Conservation (phyloP, 305 asterid species). For the Ilex paraguariensis region DNA sequence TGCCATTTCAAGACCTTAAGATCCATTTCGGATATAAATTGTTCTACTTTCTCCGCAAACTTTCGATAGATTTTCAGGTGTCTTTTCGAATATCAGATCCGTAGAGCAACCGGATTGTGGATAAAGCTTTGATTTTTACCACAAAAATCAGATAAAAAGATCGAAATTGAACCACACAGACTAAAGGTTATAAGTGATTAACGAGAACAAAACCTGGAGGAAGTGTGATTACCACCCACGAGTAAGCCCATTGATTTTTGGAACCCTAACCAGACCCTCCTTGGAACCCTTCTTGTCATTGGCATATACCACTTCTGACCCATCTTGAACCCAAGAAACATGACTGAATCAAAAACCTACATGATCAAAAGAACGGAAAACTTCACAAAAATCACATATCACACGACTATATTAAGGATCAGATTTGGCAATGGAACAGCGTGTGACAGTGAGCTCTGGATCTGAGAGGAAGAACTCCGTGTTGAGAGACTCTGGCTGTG, state of each 20-base stretch:
- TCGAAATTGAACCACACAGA: slow-evolving; percentile 22
- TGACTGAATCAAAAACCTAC: slow-evolving; percentile 6
- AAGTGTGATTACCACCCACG: slow-evolving; percentile 99
- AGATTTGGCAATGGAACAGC: background rate
- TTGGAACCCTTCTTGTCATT: slow-evolving; percentile 54
- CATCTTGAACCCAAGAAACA: slow-evolving; percentile 27
- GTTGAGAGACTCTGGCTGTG: too few relatives aligned
- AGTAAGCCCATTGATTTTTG: slow-evolving; percentile 75
- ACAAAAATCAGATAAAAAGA: slow-evolving; percentile 16
- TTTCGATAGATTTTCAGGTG: slow-evolving; percentile 15
- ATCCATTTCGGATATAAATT: slow-evolving; percentile 29
- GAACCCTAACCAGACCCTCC: slow-evolving; percentile 59
- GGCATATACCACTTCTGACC: slow-evolving; percentile 31
- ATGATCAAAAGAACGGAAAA: slow-evolving; percentile 1
- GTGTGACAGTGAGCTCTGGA: background rate
- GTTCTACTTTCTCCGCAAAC: slow-evolving; percentile 11
- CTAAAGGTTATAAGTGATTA: slow-evolving; percentile 22
- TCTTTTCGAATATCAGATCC: slow-evolving; percentile 22
- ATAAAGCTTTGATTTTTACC: slow-evolving; percentile 21
- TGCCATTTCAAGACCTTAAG: slow-evolving; percentile 48
- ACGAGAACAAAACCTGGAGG: slow-evolving; percentile 98
- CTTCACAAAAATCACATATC: background rate
- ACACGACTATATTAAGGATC: background rate
- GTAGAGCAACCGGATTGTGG: slow-evolving; percentile 8
- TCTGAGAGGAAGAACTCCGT: background rate